Evolutionary conservation across 805 yeast genomes (phyloP).

Genomic region (Candida suzukii): DNA sequence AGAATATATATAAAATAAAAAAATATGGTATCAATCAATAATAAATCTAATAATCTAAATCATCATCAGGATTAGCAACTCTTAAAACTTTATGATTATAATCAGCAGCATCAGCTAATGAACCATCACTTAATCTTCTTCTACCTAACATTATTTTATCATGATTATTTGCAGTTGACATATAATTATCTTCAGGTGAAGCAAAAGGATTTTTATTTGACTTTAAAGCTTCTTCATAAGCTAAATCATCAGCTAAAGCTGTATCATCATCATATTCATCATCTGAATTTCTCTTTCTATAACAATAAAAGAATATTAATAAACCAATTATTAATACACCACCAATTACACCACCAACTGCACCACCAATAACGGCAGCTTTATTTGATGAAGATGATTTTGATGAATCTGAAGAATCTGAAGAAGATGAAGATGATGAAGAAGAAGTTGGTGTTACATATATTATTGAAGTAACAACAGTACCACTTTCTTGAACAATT

Average conservation of each 20-base stretch:
- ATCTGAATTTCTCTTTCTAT: conserved; percentile 28
- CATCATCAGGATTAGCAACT: conserved; percentile 83
- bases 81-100: conserved; percentile 73
- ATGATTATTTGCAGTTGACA: conserved; percentile 8
- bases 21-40: neutral
- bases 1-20: neutral
- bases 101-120: conserved; percentile 80
- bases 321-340: conserved; percentile 17
- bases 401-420: conserved; percentile 6
- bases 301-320: conserved; percentile 26
- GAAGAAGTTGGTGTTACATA: conserved; percentile 21
- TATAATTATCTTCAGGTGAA: conserved; percentile 44
- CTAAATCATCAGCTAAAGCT: conserved; percentile 43
- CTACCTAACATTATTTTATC: conserved; percentile 70
- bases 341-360: conserved; percentile 28
- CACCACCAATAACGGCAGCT: conserved; percentile 30
- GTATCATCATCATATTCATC: conserved; percentile 29
- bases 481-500: conserved; percentile 14
- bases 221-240: conserved; percentile 50
- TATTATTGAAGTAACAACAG: conserved; percentile 18
- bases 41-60: conserved; percentile 9
- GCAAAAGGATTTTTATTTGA: conserved; percentile 58
- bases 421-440: conserved; percentile 17
- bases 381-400: conserved; percentile 15
- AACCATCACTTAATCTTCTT: conserved; percentile 78